phyloP scores from a whole-genome alignment of 2,329 filamentous ascomycete genomes.

The Aspergillus phoenicis region DNA sequence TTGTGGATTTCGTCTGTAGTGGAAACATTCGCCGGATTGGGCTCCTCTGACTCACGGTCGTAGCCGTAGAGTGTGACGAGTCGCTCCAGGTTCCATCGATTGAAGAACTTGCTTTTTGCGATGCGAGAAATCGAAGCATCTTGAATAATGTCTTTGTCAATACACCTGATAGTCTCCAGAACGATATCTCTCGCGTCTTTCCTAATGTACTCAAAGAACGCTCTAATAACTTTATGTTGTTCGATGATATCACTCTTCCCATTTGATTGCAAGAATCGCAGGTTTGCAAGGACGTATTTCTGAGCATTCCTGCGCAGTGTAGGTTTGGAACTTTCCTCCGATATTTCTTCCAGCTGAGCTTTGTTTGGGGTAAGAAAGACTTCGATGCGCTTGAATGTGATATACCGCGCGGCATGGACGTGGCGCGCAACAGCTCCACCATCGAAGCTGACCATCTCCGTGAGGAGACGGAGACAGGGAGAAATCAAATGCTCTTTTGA shows the following conservation, averaged over 20 bases:
- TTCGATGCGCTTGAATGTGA: conserved; percentile 77
- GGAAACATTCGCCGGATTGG: conserved; percentile 45
- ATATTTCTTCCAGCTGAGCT: conserved; percentile 52
- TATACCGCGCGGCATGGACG: conserved; percentile 75
- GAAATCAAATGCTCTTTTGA: conserved; percentile 86
- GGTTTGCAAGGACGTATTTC: conserved; percentile 74
- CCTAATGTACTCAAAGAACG: conserved; percentile 74
- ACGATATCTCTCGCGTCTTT: conserved; percentile 77
- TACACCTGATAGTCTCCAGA: conserved; percentile 69
- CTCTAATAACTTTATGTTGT: conserved; percentile 68
- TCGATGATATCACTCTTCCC: conserved; percentile 81
- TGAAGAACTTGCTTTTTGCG: conserved; percentile 75
- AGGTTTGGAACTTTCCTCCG: conserved; percentile 69
- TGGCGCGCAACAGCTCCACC: conserved; percentile 77
- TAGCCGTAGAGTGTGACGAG: conserved; percentile 71
- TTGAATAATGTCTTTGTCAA: conserved; percentile 71
- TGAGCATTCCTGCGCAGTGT: conserved; percentile 83
- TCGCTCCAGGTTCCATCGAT: conserved; percentile 70
- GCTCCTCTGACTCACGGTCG: conserved; percentile 51
- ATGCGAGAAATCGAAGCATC: conserved; percentile 74
- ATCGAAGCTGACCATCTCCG: conserved; percentile 82
- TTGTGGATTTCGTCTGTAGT: conserved; percentile 72
- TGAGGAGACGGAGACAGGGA: conserved; percentile 80
- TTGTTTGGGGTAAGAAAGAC: conserved; percentile 76
- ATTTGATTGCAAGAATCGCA: conserved; percentile 75